Evolutionary conservation across 2,329 filamentous ascomycete species (phyloP), one percentile per base, ranked within the genome.

Genomic region (Dactylellina leptospora): DNA sequence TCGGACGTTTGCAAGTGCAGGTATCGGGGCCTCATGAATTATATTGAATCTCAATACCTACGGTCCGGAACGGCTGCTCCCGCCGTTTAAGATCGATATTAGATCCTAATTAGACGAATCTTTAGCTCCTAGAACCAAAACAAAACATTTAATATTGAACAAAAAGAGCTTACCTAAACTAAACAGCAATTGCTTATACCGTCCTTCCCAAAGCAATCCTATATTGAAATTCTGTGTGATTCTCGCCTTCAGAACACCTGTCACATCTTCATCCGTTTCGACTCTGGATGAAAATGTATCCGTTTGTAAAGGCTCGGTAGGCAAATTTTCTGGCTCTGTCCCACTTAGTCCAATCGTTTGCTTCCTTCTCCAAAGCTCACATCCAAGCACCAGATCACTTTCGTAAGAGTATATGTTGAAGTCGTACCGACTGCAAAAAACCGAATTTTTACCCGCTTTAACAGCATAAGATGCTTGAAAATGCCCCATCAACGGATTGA

Each of bases 341-440:
- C 55, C 30, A 1, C 16, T 28, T 13, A 40, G 2, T n/a, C 18
- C 47, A 33, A 80, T 78, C 42, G 81, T 78, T 16, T 82, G 80
- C 73, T 83, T 83, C 76, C 87, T 89, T 77, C 91, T 88, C 93
- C 95, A 99, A 44, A 97, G 83, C 81, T 99, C 95, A 82, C 92
- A 91, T 11, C 95, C 95, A 22, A 97, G 85, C 23, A 92, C 89
- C 83, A 96, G 89, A 68, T 95, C 90, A 78, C 92, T 96, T 82
- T 99, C 95, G 82, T 97, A 99, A 79, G 92, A 96, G 81, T 97
- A 97, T 53, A 97, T 90, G 78, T 99, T 99, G 81, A 99, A 99
- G 78, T 96, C 92, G 81, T 97, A 93, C 53, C 90, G 88, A 20
- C 92, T 96, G 74, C 92, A 95, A 53, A 99, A 85, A 9, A 92